Evolutionary conservation across 768 basidiomycete genomes (phyloP).

Genomic region (Tubosaeta sp.): DNA sequence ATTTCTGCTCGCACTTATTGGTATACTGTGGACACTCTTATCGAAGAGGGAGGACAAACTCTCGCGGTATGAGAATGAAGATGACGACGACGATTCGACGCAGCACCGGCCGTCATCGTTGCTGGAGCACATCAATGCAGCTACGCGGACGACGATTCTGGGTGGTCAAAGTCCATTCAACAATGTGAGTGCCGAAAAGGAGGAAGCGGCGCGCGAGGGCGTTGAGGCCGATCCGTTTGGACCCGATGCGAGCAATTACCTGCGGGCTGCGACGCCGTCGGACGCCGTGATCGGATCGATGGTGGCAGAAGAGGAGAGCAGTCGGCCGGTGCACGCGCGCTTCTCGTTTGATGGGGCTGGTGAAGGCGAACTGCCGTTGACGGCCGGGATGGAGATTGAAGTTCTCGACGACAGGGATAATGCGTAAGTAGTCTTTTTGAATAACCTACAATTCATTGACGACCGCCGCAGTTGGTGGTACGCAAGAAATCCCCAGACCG

Average conservation of each 20-base stretch:
- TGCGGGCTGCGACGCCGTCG: conserved; percentile 78
- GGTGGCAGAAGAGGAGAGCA: conserved; percentile 56
- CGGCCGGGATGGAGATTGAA: conserved; percentile 66
- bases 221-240: conserved; percentile 50
- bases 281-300: conserved; percentile 63
- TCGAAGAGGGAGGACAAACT: conserved; percentile 73
- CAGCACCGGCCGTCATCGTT: conserved; percentile 83
- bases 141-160: conserved; percentile 78
- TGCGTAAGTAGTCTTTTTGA: conserved; percentile 47
- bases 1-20: conserved; percentile 79
- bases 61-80: conserved; percentile 61
- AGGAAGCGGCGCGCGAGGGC: conserved; percentile 40
- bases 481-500: conserved; percentile 73
- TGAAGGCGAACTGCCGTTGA: conserved; percentile 72
- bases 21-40: conserved; percentile 87
- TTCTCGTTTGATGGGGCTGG: conserved; percentile 79
- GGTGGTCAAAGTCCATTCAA: conserved; percentile 44
- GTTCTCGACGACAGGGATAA: conserved; percentile 77
- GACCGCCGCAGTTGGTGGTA: conserved; percentile 80
- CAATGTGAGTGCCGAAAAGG: conserved; percentile 47
- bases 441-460: conserved; percentile 5
- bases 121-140: conserved; percentile 87
- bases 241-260: conserved; percentile 71
- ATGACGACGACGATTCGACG: conserved; percentile 71
- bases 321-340: conserved; percentile 72